Base-by-base conservation (phyloP, 2,329 filamentous ascomycete species). In the Rhynchosporium agropyri region DNA sequence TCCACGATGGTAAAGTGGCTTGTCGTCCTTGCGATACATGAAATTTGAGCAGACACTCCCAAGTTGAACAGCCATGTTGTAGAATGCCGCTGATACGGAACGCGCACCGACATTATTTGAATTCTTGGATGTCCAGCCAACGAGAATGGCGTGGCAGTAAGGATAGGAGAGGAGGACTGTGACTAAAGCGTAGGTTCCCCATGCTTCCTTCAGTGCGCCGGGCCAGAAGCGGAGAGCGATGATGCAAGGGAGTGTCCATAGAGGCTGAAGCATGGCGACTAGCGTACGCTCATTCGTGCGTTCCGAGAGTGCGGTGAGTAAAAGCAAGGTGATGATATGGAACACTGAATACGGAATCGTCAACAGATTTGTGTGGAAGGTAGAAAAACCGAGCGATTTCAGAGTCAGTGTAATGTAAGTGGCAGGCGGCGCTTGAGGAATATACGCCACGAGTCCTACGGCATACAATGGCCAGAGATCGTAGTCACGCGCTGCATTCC, bases 41-140 rank as follows among this genome's bases (percentile, higher is more conserved):
- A 81, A 33, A 74, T 75, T 20, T 67, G 76, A 29, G 77, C 67
- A 64, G 7, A 73, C 71, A 20, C 63, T 67, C 73, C 8, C 84
- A 82, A 15, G 83, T 81, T 73, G 69, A 1, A 71, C 68, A 2
- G 59, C 29, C 67, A 73, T 70, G 69, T 89, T 89, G 74, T 89
- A 89, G 10, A 85, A 74, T 0, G 84, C 86, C 0, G 84, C 82
- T 0, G 84, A 84, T 0, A 90, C 84, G 1, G 86, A 84, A 5
- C 87, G 78, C 2, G 84, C 84, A 8, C 86, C 79, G 10, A 89
- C 85, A 1, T 82, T 81, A 65, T 87, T 86, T 2, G 84, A 81
- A 70, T 89, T 89, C 61, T 83, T 78, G 2, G 77, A 79, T 64
- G 78, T 78, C 79, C 80, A 82, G 20, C 72, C 78, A 3, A 71